Evolutionary conservation across 495 filamentous ascomycete species (phyloP), one percentile per base, ranked within the genome.

Genomic region (Aspergillus avenaceus): DNA sequence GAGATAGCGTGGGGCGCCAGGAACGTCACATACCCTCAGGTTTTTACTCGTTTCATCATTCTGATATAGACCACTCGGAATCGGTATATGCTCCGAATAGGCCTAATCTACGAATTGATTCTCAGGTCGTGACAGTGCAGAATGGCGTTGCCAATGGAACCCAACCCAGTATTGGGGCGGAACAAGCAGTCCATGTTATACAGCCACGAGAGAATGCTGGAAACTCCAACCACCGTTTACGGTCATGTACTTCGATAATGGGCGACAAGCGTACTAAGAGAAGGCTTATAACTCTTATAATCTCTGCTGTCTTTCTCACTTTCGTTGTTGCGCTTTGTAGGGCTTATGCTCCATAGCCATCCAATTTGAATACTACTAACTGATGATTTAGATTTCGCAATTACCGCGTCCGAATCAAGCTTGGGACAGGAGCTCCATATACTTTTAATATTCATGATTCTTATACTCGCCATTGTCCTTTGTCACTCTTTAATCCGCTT

Each of bases 391-490:
- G 86, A 89, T 65, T 79, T 91, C 56, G 77, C 81, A 16, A 75
- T 90, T 38, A 78, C 84, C 16, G 75, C 88, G 34, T 80, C 82
- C 16, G 69, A 77, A 45, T 78, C 60, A 58, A 67, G 47, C 45
- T 54, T 68, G 49, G 76, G 73, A 45, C 76, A 76, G 60, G 81
- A 86, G 65, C 81, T 90, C 55, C 86, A 89, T 47, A 79, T 90
- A 40, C 70, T 91, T 41, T 77, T 92, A 48, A 84, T 93, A 44
- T 73, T 95, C 40, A 74, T 89, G 59, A 84, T 91, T 55, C 56
- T 92, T 42, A 64, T 84, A 32, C 75, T 83, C 46, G 84, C 84
- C 4, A 83, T 95, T 57, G 77, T 91, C 64, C 91, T 92, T 71
- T 85, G 81, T 55, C 86, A 96, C 70, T 79, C 82, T 22, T 67